phyloP scores from a whole-genome alignment of 2,329 filamentous ascomycete species.

The Pseudogymnoascus sp. region DNA sequence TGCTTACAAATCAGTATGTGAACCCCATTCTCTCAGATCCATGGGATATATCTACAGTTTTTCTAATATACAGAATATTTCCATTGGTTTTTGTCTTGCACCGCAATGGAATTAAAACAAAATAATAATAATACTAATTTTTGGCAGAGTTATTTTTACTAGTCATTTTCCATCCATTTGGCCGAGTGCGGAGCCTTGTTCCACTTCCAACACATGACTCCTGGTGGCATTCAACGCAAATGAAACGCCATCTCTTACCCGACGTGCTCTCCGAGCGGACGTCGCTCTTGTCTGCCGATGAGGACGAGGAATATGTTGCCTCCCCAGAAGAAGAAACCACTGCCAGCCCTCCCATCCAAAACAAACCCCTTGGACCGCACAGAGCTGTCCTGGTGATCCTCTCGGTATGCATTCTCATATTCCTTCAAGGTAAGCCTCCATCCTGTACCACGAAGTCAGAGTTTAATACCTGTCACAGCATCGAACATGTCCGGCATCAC shows the following conservation, averaged over 20 bases:
- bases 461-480: conserved; percentile 18
- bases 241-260: background rate
- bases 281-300: background rate
- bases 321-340: background rate
- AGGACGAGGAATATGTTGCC: background rate
- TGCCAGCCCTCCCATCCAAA: conserved; percentile 5
- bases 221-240: background rate
- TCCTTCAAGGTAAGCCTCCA: conserved; percentile 45
- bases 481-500: conserved; percentile 74
- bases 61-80: background rate
- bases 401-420: conserved; percentile 50
- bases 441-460: background rate
- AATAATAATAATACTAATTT: background rate
- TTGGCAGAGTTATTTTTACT: background rate
- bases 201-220: background rate
- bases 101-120: background rate
- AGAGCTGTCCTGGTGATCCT: conserved; percentile 40
- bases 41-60: background rate
- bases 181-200: background rate
- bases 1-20: background rate
- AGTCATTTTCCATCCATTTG: background rate
- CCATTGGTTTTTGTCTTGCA: background rate
- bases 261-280: background rate
- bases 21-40: background rate
- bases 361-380: conserved; percentile 22